Base-by-base conservation (phyloP, 768 basidiomycete genomes). In the Auriculariales sp. region DNA sequence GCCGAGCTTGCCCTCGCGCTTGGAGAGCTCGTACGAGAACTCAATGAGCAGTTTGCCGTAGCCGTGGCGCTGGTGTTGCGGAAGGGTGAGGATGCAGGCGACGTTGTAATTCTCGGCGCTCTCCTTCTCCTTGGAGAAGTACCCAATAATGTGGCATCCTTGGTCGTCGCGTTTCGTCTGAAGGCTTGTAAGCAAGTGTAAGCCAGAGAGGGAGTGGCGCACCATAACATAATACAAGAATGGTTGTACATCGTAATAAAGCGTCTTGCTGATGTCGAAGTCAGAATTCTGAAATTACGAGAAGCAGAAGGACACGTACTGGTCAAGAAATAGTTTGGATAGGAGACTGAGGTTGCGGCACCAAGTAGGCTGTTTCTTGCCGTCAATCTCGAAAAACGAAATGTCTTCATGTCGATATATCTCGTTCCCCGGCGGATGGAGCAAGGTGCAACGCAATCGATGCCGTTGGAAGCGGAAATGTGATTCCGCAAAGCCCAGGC, bases 181-280 rank as follows among this genome's bases (percentile, higher is more conserved):
- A 14, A 54, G 47, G 22, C 52, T 50, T 22, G 31, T 46, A 56
- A 36, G 51, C 51, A 48, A 51, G 46, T 58, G 53, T 56, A 50
- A 42, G 52, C 39, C 51, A 47, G 19, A 34, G 35, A 4, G 48
- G 49, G 49, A 52, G 53, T 28, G 44, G 61, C 75, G 57, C 57
- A 87, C 91, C 93, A 99, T 93, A 65, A 93, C 86, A 74, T 99
- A 99, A 74, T 92, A 99, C 77, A 99, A 78, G 72, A 99, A 99
- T 2, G 95, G 95, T 52, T 97, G 98, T 58, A 98, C 94, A 69
- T 99, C 95, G 69, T 97, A 99, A 69, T 99, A 98, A 55, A 99
- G 71, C 14, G 94, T 98, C 72, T 99, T 99, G 71, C 88, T 91
- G 59, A 47, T 53, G 39, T 46, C 54, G 49, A 47, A 24, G 34